Conservation (phyloP, 2,329 filamentous ascomycete species). For the Apiospora marii region DNA sequence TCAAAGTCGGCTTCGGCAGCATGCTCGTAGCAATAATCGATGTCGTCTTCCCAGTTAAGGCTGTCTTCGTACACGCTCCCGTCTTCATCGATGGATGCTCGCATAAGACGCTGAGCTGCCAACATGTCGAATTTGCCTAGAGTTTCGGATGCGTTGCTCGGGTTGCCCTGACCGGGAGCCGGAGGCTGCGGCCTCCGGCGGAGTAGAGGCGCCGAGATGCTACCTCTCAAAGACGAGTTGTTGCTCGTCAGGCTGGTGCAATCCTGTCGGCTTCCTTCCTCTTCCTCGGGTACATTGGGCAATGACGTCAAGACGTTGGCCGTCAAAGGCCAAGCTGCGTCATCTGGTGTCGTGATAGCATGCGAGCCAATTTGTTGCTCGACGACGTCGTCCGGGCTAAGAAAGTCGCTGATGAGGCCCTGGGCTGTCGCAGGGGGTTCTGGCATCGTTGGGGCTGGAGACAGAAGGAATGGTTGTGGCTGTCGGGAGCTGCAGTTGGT, state of each 20-base stretch:
- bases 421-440: constrained; percentile 39
- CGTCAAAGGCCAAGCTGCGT: constrained; percentile 55
- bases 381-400: not conserved
- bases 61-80: constrained; percentile 39
- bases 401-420: not conserved
- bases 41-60: constrained; percentile 72
- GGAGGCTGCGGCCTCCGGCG: constrained; percentile 52
- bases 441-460: constrained; percentile 32
- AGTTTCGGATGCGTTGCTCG: constrained; percentile 61
- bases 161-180: constrained; percentile 39
- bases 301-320: constrained; percentile 51
- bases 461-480: constrained; percentile 30
- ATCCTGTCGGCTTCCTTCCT: constrained; percentile 55
- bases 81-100: constrained; percentile 36
- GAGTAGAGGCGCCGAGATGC: constrained; percentile 63
- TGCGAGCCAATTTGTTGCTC: constrained; percentile 38
- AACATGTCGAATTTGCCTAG: constrained; percentile 54
- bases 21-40: constrained; percentile 76
- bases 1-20: constrained; percentile 72
- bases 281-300: constrained; percentile 69
- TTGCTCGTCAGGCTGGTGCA: constrained; percentile 56
- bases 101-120: constrained; percentile 45
- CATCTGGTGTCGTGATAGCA: constrained; percentile 52
- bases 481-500: constrained; percentile 23
- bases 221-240: constrained; percentile 60